Percentiles rank a stretch among this genome's conserved stretches.
These are phyloP conservation scores for Akanthomyces uredinophilus DNA, from an alignment of 2,329 filamentous ascomycete genomes.

Conservation along the genomic window DNA sequence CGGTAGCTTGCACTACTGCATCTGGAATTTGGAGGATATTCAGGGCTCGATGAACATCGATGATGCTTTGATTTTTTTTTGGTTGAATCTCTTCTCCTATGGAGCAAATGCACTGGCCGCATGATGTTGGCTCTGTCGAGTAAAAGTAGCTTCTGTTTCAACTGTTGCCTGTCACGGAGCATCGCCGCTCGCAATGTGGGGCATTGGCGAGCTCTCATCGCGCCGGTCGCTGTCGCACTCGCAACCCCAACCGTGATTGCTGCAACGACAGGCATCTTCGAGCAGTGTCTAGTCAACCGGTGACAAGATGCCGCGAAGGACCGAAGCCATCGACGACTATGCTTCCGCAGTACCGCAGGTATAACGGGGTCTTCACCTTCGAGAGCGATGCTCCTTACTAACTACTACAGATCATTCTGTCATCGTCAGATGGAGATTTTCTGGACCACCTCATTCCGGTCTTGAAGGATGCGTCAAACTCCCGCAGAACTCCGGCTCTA, in stretches of 20 bases:
- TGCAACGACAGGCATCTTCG: background rate
- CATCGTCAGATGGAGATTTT: constrained; percentile 87
- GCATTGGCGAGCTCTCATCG: background rate
- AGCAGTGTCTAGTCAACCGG: background rate
- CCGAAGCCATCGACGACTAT: constrained; percentile 43
- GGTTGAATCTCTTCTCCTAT: no score
- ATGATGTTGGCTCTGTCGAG: background rate
- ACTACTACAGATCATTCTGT: constrained; percentile 72
- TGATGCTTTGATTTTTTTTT: no score
- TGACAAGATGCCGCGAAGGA: constrained; percentile 39
- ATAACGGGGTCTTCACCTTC: constrained; percentile 20
- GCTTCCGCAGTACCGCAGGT: constrained; percentile 43
- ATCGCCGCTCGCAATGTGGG: background rate
- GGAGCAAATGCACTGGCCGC: no score
- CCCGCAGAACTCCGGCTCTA: constrained; percentile 67
- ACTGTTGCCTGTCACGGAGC: background rate
- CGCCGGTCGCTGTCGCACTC: background rate
- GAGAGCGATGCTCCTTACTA: constrained; percentile 15
- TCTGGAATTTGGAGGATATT: no score
- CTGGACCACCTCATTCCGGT: constrained; percentile 93
- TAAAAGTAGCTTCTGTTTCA: background rate
- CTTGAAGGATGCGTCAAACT: constrained; percentile 79
- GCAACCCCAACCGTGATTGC: background rate
- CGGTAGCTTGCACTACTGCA: no score
- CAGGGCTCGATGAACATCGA: no score